Evolutionary conservation across 352 stramenopile species (phyloP).

Genomic region (Phytophthora nicotianae): DNA sequence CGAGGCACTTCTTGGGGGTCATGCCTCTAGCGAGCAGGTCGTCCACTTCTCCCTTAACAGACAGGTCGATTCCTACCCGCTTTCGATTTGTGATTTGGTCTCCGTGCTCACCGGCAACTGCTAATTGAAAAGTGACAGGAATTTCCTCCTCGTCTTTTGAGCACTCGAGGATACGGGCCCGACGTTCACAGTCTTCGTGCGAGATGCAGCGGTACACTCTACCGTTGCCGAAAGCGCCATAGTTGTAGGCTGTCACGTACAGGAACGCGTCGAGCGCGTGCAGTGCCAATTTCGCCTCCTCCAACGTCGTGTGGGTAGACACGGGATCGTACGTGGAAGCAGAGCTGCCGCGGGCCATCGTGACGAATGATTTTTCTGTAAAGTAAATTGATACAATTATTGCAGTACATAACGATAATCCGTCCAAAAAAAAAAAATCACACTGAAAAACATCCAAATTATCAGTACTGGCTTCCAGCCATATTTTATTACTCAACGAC

Average conservation of each 20-base stretch:
- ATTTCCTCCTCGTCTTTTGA: slow-evolving; percentile 30
- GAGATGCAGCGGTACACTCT: slow-evolving; percentile 36
- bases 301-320: slow-evolving; percentile 29
- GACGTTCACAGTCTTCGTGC: slow-evolving; percentile 20
- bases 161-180: slow-evolving; percentile 20
- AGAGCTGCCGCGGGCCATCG: slow-evolving; percentile 10
- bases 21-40: slow-evolving; percentile 12
- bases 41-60: slow-evolving; percentile 28
- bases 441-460: too few relatives aligned
- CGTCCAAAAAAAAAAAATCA: too few relatives aligned
- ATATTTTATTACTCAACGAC: too few relatives aligned
- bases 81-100: slow-evolving; percentile 18
- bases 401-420: too few relatives aligned
- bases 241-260: slow-evolving; percentile 35
- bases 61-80: slow-evolving; percentile 19
- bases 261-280: slow-evolving; percentile 22
- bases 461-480: too few relatives aligned
- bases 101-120: slow-evolving; percentile 13
- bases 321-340: slow-evolving; percentile 8
- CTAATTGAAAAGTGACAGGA: slow-evolving; percentile 28
- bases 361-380: neutral
- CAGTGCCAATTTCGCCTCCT: slow-evolving; percentile 20
- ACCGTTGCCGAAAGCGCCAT: slow-evolving; percentile 14
- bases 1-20: slow-evolving; percentile 12
- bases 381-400: too few relatives aligned